A percentile compares a stretch with the other conserved stretches of the same genome.
These are phyloP conservation scores for Sphagnum fallax DNA, from an alignment of 228 moss, liverwort and hornwort species.

Conservation along the genomic window DNA sequence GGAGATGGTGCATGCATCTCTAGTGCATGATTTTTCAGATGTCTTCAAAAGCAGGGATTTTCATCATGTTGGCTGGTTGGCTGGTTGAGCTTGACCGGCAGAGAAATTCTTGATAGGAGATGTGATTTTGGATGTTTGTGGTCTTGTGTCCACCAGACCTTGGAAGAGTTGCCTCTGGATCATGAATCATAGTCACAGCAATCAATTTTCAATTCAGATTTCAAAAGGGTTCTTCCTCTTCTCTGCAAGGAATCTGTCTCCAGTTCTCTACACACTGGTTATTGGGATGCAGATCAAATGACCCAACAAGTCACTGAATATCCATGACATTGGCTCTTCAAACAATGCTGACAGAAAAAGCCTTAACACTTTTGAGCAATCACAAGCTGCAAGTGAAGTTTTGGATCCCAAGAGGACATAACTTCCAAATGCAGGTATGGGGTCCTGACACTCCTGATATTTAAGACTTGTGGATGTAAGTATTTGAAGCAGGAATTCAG, in stretches of 20 bases:
- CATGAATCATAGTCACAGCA: slow-evolving; percentile 67
- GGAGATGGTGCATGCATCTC: no score
- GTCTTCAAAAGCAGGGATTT: no score
- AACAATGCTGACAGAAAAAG: slow-evolving; percentile 27
- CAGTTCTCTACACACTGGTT: slow-evolving; percentile 42
- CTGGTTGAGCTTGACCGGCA: slow-evolving; percentile 43
- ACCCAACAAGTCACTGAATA: slow-evolving; percentile 13
- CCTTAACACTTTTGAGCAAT: slow-evolving; percentile 28
- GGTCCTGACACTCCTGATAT: slow-evolving; percentile 3
- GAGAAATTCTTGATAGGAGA: slow-evolving; percentile 29
- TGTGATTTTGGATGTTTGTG: slow-evolving; percentile 46
- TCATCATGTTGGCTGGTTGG: slow-evolving; percentile 14
- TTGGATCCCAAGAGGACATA: slow-evolving; percentile 21
- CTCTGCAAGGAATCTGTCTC: slow-evolving; percentile 40
- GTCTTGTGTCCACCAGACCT: slow-evolving; percentile 86
- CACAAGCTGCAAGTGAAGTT: slow-evolving; percentile 17
- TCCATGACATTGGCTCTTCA: slow-evolving; percentile 24
- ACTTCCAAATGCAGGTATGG: slow-evolving; percentile 7
- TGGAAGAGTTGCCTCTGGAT: slow-evolving; percentile 97
- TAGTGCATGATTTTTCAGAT: no score
- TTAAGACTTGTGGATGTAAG: no score
- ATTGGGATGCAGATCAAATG: background rate
- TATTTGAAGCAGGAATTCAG: no score
- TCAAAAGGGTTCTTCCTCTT: slow-evolving; percentile 67
- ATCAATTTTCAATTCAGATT: slow-evolving; percentile 49